Evolutionary conservation across 345 rosid species (phyloP).

Genomic region (Anacardium occidentale): DNA sequence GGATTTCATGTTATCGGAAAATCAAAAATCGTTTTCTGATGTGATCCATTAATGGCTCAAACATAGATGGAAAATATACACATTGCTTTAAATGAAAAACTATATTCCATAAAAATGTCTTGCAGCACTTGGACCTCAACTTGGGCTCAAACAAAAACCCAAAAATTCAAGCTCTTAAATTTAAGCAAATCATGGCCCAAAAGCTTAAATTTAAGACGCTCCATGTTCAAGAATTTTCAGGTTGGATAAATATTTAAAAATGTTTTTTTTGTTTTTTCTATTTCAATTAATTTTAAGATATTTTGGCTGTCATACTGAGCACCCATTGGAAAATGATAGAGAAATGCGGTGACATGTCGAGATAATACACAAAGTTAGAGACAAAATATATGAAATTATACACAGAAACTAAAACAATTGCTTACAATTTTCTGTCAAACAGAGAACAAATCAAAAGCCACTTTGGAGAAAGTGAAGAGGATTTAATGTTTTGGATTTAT

Average conservation of each 20-base stretch:
- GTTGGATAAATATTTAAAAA: too few species aligned
- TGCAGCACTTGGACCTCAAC: too few species aligned
- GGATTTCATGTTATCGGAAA: background rate
- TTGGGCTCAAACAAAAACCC: background rate
- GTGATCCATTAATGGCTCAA: background rate
- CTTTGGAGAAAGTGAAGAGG: background rate
- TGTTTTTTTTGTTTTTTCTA: too few species aligned
- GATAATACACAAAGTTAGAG: background rate
- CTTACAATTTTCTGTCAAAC: background rate
- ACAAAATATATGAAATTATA: background rate
- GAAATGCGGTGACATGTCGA: background rate
- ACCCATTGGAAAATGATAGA: background rate
- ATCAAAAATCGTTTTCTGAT: too few species aligned
- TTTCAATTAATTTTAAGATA: too few species aligned
- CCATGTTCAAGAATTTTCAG: too few species aligned
- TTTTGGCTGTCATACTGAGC: too few species aligned
- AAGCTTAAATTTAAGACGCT: too few species aligned
- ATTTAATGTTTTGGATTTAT: background rate
- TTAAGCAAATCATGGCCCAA: too few species aligned
- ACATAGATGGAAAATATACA: background rate
- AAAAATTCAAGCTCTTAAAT: too few species aligned
- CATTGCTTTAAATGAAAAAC: too few species aligned
- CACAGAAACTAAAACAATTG: background rate
- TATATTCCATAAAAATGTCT: too few species aligned
- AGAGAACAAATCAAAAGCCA: background rate